Evolutionary conservation across 2,329 filamentous ascomycete genomes (phyloP), one percentile per base, ranked within the genome.

Genomic region (Apiospora kogelbergensis): DNA sequence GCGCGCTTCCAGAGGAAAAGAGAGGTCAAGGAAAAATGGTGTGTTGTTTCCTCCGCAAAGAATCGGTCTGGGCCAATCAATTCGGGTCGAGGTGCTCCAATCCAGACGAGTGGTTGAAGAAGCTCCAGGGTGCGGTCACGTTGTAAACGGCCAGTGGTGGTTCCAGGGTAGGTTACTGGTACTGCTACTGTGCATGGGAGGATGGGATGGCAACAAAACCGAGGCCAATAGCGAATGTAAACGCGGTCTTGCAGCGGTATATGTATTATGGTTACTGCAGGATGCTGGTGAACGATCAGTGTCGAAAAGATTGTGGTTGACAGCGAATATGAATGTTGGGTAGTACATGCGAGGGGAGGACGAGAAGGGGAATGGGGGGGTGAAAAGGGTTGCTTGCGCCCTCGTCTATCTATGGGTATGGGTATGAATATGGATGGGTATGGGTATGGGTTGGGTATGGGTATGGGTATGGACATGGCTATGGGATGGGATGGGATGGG

Each of bases 231-330:
- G 26, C 26, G 66, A 53, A 67, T 40, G 53, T 60, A 30, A 63
- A 67, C 37, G 65, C 48, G 57, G 66, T 48, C 41, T 44, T 53
- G 45, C 45, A 63, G 48, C 22, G 24, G 60, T 41, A 45, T 40
- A 53, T 53, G 26, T 57, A 64, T 33, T 40, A 20, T 26, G 48
- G 41, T 24, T 44, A 37, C 33, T 60, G 65, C 68, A 63, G 63
- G 53, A 69, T 67, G 68, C 41, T 65, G 68, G 17, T 67, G 65
- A 63, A 69, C 64, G 63, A 37, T 68, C 53, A 37, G n/a, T 33
- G 30, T 17, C 30, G n/a, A 60, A 60, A 60, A 60, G 53, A 60
- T 37, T n/a, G 53, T 60, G 53, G 30, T 60, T 60, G 53, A 60
- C 53, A 60, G 30, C 53, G 30, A 60, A 60, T 60, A 60, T 60